Evolutionary conservation across 2,329 filamentous ascomycete genomes (phyloP), one percentile per base, ranked within the genome.

Genomic region (Ascochyta fabae): DNA sequence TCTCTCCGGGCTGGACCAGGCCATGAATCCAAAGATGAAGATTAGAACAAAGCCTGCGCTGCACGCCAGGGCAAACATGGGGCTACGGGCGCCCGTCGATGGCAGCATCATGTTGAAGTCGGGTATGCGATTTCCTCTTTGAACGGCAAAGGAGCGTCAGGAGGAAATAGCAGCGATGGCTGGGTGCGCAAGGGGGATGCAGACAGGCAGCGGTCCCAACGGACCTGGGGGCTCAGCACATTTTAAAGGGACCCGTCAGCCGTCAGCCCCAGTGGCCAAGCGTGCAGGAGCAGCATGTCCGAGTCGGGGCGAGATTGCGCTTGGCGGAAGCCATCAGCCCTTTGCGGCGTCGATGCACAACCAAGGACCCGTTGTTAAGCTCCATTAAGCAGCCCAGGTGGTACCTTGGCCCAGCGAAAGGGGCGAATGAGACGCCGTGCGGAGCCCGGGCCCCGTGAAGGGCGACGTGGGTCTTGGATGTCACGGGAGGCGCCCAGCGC

Each of bases 1-100:
- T 16, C 61, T 53, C 34, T 67, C 56, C 13, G 70, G 71, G 24
- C 63, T 65, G 48, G 70, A 70, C 70, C 69, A 75, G 24, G 71
- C 69, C 58, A 74, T 63, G 35, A 75, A 67, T 26, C 68, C 72
- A 27, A 75, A 69, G 50, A 72, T 61, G 55, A 75, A 71, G 42
- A 74, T 52, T 22, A 75, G 56, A 16, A 73, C 61, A 26, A 60
- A 62, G 24, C 66, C 69, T n/a, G 70, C 69, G 54, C 66, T 66
- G 48, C 67, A 63, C 24, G 70, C 69, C 29, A 75, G 65, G 44
- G 59, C 59, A 38, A 72, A 66, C 46, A 75, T 60, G 48, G 71
- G 70, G 55, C 64, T 71, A 40, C 71, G 69, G 46, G 68, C 64
- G 55, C 69, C 70, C 40, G 64, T 56, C 46, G 68, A 60, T 23